Conservation (phyloP, 2,329 filamentous ascomycete genomes). For the Botryosphaeria dothidea region DNA sequence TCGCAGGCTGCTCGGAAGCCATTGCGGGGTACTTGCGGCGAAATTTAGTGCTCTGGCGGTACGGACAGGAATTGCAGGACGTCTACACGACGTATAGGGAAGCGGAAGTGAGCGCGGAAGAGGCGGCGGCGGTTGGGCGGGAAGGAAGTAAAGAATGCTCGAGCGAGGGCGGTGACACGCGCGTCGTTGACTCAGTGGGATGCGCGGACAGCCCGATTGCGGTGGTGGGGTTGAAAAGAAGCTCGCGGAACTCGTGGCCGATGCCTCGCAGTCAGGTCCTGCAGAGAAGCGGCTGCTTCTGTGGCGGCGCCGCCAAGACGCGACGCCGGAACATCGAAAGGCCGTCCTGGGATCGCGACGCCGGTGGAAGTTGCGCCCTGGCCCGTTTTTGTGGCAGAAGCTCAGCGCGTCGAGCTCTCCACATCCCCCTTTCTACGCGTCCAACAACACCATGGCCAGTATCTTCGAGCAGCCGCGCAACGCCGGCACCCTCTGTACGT, state of each 20-base stretch:
- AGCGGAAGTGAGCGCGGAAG: background rate
- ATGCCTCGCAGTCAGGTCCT: rapidly evolving
- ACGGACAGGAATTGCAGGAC: background rate
- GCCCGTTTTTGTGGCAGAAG: slow-evolving; percentile 14
- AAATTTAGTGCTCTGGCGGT: background rate
- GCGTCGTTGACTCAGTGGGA: slow-evolving; percentile 14
- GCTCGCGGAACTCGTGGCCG: background rate
- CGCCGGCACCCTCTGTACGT: slow-evolving; percentile 78
- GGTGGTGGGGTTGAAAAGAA: slow-evolving; percentile 16
- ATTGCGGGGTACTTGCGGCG: slow-evolving; percentile 12
- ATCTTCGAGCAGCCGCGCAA: slow-evolving; percentile 96
- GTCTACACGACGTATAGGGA: background rate
- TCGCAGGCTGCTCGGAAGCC: slow-evolving; percentile 17
- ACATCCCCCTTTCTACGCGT: slow-evolving; percentile 15
- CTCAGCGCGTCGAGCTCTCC: slow-evolving; percentile 17
- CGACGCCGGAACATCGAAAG: slow-evolving; percentile 16
- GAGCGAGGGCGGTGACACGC: slow-evolving; percentile 9
- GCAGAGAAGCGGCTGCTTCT: background rate
- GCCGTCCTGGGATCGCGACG: slow-evolving; percentile 11
- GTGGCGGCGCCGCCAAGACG: background rate
- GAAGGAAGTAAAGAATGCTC: background rate
- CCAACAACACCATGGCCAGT: slow-evolving; percentile 69
- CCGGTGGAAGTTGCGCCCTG: slow-evolving; percentile 2
- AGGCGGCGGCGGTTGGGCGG: background rate
- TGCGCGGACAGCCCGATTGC: background rate